phyloP scores from a whole-genome alignment of 768 basidiomycete genomes.

The Nidularia sp. region DNA sequence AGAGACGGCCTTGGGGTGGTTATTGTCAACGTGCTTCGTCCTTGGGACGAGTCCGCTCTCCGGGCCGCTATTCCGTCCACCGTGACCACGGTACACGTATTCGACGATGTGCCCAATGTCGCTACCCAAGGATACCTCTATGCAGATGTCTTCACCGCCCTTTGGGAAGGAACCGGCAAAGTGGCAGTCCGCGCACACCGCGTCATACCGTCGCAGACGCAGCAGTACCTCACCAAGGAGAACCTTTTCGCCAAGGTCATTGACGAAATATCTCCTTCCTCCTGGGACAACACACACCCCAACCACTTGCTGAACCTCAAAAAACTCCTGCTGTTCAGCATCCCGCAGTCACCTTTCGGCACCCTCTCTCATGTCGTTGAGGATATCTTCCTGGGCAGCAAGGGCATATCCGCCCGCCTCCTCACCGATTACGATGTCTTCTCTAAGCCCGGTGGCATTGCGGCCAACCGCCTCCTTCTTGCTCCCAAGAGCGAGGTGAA shows the following conservation, averaged over 20 bases:
- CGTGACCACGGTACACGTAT: constrained; percentile 59
- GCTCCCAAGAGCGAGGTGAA: constrained; percentile 34
- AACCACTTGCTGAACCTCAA: constrained; percentile 45
- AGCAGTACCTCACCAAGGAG: constrained; percentile 42
- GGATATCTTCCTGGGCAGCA: constrained; percentile 50
- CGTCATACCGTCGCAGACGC: constrained; percentile 52
- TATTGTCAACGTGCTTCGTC: constrained; percentile 74
- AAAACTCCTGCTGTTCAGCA: constrained; percentile 64
- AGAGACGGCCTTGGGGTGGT: constrained; percentile 58
- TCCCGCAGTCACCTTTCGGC: constrained; percentile 51
- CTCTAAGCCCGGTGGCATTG: constrained; percentile 68
- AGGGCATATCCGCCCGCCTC: constrained; percentile 53
- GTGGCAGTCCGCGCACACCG: constrained; percentile 50
- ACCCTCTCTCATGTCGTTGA: constrained; percentile 53
- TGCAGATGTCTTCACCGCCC: constrained; percentile 63
- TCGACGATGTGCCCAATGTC: constrained; percentile 72
- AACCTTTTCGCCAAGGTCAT: constrained; percentile 41
- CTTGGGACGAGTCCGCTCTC: constrained; percentile 75
- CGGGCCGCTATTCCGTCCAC: constrained; percentile 53
- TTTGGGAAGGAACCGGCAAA: constrained; percentile 36
- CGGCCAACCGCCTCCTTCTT: constrained; percentile 66
- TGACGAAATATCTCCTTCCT: constrained; percentile 22
- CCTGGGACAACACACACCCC: constrained; percentile 23
- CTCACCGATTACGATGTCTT: constrained; percentile 72
- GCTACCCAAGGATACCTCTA: constrained; percentile 63